phyloP scores from a whole-genome alignment of 2,329 filamentous ascomycete genomes.

The Coccinonectria pachysandricola region DNA sequence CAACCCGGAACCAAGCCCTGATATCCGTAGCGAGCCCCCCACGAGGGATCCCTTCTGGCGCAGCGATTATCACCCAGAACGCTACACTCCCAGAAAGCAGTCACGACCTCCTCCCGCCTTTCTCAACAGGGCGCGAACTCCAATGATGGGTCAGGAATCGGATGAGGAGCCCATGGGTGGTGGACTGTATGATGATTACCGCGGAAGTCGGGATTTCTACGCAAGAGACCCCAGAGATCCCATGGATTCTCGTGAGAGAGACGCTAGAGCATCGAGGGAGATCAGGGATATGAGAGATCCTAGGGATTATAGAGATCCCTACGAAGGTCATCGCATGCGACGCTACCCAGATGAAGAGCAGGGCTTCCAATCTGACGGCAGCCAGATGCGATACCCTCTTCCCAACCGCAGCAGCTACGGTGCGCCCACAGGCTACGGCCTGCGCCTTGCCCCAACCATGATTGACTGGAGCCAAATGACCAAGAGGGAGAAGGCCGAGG shows the following conservation, averaged over 20 bases:
- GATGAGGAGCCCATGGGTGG: conserved; percentile 15
- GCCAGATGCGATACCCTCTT: too few species aligned
- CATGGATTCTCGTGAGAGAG: too few species aligned
- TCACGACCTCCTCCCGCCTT: conserved; percentile 16
- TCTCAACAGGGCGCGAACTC: conserved; percentile 12
- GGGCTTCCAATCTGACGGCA: conserved; percentile 6
- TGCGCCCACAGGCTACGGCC: conserved; percentile 1
- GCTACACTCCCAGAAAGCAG: conserved; percentile 13
- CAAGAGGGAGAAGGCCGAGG: conserved; percentile 29
- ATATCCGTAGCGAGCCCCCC: conserved; percentile 10
- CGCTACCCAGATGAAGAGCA: conserved; percentile 15
- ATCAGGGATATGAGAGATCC: conserved; percentile 11
- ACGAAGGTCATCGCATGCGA: conserved; percentile 7
- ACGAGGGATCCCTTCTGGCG: conserved; percentile 16
- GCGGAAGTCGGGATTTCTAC: too few species aligned
- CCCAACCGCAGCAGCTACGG: too few species aligned
- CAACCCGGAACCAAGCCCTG: conserved; percentile 3
- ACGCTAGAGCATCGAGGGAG: conserved; percentile 5
- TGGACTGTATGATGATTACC: too few species aligned
- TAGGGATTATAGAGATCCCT: conserved; percentile 8
- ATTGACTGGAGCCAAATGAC: conserved; percentile 30
- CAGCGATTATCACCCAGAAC: conserved; percentile 11
- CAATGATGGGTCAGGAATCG: conserved; percentile 11
- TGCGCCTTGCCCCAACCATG: conserved; percentile 12
- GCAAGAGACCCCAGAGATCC: too few species aligned